A percentile compares a stretch with the other conserved stretches of the same genome.
These are phyloP conservation scores for Conidiobolus coronatus DNA, from an alignment of 371 early-diverging fungal genomes.

Conservation along the genomic window DNA sequence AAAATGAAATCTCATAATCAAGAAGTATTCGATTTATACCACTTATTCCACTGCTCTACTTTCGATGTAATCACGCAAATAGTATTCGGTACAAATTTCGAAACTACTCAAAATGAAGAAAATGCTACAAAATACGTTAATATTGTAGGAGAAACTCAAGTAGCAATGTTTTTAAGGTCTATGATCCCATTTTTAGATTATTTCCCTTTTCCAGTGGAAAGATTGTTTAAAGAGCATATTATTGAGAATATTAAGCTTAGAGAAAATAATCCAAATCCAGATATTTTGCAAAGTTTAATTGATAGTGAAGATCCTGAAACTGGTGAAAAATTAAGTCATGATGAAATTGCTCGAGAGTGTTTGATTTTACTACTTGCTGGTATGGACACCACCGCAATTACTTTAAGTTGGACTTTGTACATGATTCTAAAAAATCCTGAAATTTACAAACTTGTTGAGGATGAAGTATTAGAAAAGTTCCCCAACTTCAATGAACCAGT, in stretches of 20 bases:
- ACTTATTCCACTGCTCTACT: too few relatives aligned
- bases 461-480: not conserved
- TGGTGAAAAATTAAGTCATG: not conserved
- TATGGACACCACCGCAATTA: not conserved
- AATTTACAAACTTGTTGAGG: not conserved
- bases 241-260: not conserved
- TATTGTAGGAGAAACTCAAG: too few relatives aligned
- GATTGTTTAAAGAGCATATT: not conserved
- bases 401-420: not conserved
- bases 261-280: not conserved
- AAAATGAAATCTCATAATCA: too few relatives aligned
- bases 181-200: too few relatives aligned
- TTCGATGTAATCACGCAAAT: too few relatives aligned
- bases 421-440: not conserved
- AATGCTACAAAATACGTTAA: too few relatives aligned
- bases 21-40: too few relatives aligned
- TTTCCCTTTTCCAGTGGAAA: too few relatives aligned
- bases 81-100: too few relatives aligned
- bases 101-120: too few relatives aligned
- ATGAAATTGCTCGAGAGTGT: not conserved
- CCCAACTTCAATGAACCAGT: not conserved
- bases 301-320: conserved; percentile 1
- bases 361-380: conserved; percentile 1
- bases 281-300: not conserved
- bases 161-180: too few relatives aligned